These are phyloP conservation scores for Aspergillus spinulosporus DNA, from an alignment of 2,329 filamentous ascomycete genomes.

Conservation along the genomic window DNA sequence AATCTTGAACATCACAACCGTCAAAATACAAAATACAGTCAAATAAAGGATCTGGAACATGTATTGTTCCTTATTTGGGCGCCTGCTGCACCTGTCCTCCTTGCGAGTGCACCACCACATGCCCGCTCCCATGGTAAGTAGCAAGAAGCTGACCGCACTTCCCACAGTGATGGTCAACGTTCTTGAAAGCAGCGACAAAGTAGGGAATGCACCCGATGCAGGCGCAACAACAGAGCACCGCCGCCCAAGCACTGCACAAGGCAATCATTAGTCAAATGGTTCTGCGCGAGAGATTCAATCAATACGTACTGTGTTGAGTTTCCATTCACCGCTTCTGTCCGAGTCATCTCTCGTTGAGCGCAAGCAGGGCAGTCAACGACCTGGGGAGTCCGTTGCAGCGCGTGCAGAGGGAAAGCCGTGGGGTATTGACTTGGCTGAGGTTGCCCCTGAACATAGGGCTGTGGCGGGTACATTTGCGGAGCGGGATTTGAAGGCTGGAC, in stretches of 20 bases:
- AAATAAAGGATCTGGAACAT: too few species aligned
- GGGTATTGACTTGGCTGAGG: slow-evolving; percentile 27
- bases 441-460: slow-evolving; percentile 1
- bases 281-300: background rate
- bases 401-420: slow-evolving; percentile 27
- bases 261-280: background rate
- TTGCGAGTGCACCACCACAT: slow-evolving; percentile 44
- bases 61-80: background rate
- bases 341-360: slow-evolving; percentile 39
- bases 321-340: slow-evolving; percentile 24
- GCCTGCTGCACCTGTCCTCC: background rate
- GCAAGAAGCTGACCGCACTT: slow-evolving; percentile 49
- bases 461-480: slow-evolving; percentile 6
- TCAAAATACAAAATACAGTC: background rate
- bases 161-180: slow-evolving; percentile 52
- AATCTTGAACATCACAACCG: background rate
- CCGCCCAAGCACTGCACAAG: slow-evolving; percentile 46
- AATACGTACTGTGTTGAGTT: slow-evolving; percentile 34
- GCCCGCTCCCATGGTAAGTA: slow-evolving; percentile 52
- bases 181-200: slow-evolving; percentile 49
- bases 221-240: slow-evolving; percentile 44
- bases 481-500: background rate
- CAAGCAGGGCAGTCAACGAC: slow-evolving; percentile 53
- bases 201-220: slow-evolving; percentile 54
- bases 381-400: slow-evolving; percentile 35